Evolutionary conservation across 2,329 filamentous ascomycete species (phyloP).

Genomic region (Fusarium mangiferae): DNA sequence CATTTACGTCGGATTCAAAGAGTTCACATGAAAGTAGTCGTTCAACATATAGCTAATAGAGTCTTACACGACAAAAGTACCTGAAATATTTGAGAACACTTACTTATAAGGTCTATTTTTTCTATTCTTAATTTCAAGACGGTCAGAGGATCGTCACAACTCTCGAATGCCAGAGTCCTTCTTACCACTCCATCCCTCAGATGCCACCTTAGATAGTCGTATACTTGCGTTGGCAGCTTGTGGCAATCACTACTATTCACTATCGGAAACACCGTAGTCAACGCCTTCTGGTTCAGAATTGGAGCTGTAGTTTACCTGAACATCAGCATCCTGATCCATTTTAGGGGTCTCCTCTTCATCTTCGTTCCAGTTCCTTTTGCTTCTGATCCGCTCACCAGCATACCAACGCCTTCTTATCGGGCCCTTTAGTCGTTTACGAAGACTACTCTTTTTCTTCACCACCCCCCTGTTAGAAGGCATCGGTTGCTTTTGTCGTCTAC

Average conservation of each 20-base stretch:
- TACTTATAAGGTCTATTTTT: rapidly evolving
- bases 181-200: not conserved
- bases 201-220: not conserved
- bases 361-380: too few relatives aligned
- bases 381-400: too few relatives aligned
- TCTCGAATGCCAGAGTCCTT: not conserved
- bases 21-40: not conserved
- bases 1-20: not conserved
- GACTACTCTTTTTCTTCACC: too few relatives aligned
- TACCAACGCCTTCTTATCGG: too few relatives aligned
- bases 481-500: too few relatives aligned
- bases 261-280: not conserved
- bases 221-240: rapidly evolving
- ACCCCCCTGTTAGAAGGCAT: too few relatives aligned
- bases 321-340: rapidly evolving
- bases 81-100: rapidly evolving
- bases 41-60: too few relatives aligned
- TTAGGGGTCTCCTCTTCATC: rapidly evolving
- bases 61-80: not conserved
- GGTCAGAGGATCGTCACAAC: not conserved
- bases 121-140: not conserved
- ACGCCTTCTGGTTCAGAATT: not conserved
- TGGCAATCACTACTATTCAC: not conserved
- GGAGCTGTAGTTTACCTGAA: not conserved
- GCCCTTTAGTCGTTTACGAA: too few relatives aligned